Percentiles rank a stretch among this genome's conserved stretches.
Evolutionary conservation across 2,329 filamentous ascomycete species (phyloP).

Genomic region (Penicillium hordei): DNA sequence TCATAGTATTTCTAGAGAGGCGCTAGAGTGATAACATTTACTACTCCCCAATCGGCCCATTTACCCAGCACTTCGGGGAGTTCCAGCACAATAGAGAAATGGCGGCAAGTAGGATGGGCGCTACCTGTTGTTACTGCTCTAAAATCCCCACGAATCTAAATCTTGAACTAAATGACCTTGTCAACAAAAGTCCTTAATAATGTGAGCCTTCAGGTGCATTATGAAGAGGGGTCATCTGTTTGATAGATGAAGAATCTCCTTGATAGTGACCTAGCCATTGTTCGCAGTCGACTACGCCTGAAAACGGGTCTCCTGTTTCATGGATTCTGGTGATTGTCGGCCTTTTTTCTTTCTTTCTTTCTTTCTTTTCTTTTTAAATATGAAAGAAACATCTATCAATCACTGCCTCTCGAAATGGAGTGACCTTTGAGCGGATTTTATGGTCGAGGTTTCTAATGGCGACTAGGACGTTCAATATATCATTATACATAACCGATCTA

Average conservation of each 20-base stretch:
- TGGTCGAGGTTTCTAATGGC: neutral
- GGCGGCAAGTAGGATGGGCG: neutral
- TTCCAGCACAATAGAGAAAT: neutral
- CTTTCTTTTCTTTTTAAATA: neutral
- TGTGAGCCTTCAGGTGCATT: neutral
- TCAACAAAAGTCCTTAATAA: neutral
- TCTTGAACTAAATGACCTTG: neutral
- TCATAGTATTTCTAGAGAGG: neutral
- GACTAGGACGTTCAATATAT: neutral
- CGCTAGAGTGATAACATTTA: neutral
- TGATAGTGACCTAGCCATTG: neutral
- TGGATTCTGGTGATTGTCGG: neutral
- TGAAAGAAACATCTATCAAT: neutral
- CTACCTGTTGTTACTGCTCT: neutral
- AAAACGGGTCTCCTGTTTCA: neutral
- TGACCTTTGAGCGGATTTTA: neutral
- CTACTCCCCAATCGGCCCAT: neutral
- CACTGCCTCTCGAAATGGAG: neutral
- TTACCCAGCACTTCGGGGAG: neutral
- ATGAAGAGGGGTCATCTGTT: neutral
- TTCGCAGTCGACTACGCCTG: neutral
- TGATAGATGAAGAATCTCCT: neutral
- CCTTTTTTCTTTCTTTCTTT: neutral
- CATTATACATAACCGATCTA: neutral
- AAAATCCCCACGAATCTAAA: neutral